These are phyloP conservation scores for Ambrosiella xylebori DNA, from an alignment of 2,329 filamentous ascomycete species.

Conservation along the genomic window DNA sequence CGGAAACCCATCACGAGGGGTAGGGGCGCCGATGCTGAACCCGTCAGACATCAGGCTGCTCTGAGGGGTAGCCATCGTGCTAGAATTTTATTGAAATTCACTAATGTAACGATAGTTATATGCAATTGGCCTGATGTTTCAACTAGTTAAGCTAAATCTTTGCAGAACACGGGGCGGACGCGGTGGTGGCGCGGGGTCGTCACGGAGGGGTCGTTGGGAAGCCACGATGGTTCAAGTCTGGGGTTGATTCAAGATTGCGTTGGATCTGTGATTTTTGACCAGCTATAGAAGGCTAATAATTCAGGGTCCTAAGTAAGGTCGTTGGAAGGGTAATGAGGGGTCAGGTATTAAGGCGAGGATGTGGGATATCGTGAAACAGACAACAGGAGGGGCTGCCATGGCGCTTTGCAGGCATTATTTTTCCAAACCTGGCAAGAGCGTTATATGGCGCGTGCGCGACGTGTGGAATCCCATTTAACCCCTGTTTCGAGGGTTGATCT, in stretches of 20 bases:
- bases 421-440: neutral
- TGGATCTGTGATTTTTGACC: no score
- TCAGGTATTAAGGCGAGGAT: neutral
- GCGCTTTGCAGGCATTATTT: neutral
- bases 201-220: no score
- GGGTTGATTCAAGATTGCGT: no score
- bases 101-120: neutral
- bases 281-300: no score
- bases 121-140: no score
- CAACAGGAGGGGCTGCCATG: neutral
- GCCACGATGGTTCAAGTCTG: no score
- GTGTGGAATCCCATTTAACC: neutral
- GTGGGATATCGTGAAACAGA: neutral
- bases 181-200: no score
- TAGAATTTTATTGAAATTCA: neutral
- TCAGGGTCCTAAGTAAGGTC: no score
- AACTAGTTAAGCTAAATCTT: no score
- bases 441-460: neutral
- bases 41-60: conserved; percentile 36
- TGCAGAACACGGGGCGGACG: no score
- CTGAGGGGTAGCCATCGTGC: conserved; percentile 11
- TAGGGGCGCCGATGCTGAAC: conserved; percentile 25
- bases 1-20: conserved; percentile 26
- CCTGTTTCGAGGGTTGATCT: neutral
- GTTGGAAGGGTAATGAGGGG: neutral